These are phyloP conservation scores for Hyaloraphidium curvatum DNA, from an alignment of 192 early-diverging fungal genomes.

Conservation along the genomic window DNA sequence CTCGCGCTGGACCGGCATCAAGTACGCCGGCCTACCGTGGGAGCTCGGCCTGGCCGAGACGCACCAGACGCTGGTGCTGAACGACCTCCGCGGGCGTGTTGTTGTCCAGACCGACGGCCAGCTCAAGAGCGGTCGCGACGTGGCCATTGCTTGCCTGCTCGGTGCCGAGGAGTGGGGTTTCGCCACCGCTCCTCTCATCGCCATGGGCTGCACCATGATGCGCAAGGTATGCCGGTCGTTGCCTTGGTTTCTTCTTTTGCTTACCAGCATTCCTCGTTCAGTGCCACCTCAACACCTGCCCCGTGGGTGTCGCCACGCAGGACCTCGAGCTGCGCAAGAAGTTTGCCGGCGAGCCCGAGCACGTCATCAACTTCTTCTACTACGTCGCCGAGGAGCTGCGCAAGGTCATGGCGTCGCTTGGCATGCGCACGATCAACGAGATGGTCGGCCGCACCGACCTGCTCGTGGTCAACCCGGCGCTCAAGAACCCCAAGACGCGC, in stretches of 20 bases:
- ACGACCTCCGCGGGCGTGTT: slow-evolving; percentile 88
- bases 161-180: slow-evolving; percentile 99
- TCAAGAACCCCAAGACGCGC: slow-evolving; percentile 62
- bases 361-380: slow-evolving; percentile 97
- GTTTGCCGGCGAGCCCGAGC: slow-evolving; percentile 87
- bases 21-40: slow-evolving; percentile 97
- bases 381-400: slow-evolving; percentile 90
- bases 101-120: slow-evolving; percentile 97
- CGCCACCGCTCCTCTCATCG: slow-evolving; percentile 94
- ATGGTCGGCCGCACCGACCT: slow-evolving; percentile 90
- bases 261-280: no score
- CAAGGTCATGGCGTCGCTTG: slow-evolving; percentile 81
- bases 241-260: no score
- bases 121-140: slow-evolving; percentile 90
- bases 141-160: slow-evolving; percentile 89
- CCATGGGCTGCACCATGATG: slow-evolving; percentile 93
- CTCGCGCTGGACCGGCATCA: slow-evolving; percentile 92
- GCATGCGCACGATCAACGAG: slow-evolving; percentile 79
- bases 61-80: slow-evolving; percentile 94
- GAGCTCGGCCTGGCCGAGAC: slow-evolving; percentile 97
- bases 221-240: slow-evolving; percentile 37
- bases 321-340: slow-evolving; percentile 82
- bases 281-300: slow-evolving; percentile 80
- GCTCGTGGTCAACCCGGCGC: slow-evolving; percentile 52
- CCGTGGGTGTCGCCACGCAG: slow-evolving; percentile 95